phyloP scores from a whole-genome alignment of 1,284 basidiomycete genomes.

The Flammula alnicola region DNA sequence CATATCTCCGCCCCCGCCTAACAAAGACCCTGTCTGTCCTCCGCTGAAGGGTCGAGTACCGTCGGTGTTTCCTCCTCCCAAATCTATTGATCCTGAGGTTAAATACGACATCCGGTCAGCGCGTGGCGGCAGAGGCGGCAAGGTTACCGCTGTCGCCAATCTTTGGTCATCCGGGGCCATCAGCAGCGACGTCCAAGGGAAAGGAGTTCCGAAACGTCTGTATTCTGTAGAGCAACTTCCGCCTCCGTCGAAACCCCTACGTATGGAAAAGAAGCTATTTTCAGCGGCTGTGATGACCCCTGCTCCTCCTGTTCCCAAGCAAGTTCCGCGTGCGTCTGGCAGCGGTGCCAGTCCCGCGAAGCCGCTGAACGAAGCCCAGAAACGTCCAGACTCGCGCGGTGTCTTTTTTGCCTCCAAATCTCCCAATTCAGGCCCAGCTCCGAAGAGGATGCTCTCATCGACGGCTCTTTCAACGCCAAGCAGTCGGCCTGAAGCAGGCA shows the following conservation, averaged over 20 bases:
- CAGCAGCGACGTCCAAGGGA: slow-evolving; percentile 19
- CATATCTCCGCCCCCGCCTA: slow-evolving; percentile 12
- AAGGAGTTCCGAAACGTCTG: slow-evolving; percentile 11
- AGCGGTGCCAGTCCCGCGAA: slow-evolving; percentile 1
- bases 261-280: slow-evolving; percentile 22
- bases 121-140: slow-evolving; percentile 76
- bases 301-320: slow-evolving; percentile 12
- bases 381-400: slow-evolving; percentile 20
- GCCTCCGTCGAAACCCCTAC: slow-evolving; percentile 13
- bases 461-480: slow-evolving; percentile 11
- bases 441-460: slow-evolving; percentile 16
- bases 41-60: too few species aligned
- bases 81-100: slow-evolving; percentile 47
- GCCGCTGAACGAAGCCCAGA: slow-evolving; percentile 18
- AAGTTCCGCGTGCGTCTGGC: neutral
- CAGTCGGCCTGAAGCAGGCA: neutral
- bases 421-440: slow-evolving; percentile 4
- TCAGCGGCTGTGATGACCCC: slow-evolving; percentile 26
- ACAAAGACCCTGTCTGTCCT: slow-evolving; percentile 16
- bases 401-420: slow-evolving; percentile 8
- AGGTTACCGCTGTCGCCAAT: slow-evolving; percentile 73
- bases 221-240: slow-evolving; percentile 7
- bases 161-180: slow-evolving; percentile 65
- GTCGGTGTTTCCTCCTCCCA: slow-evolving; percentile 42
- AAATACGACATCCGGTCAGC: slow-evolving; percentile 79